A percentile compares a stretch with the other conserved stretches of the same genome.
These are phyloP conservation scores for Coffea humblotiana DNA, from an alignment of 305 asterid species.

Conservation along the genomic window DNA sequence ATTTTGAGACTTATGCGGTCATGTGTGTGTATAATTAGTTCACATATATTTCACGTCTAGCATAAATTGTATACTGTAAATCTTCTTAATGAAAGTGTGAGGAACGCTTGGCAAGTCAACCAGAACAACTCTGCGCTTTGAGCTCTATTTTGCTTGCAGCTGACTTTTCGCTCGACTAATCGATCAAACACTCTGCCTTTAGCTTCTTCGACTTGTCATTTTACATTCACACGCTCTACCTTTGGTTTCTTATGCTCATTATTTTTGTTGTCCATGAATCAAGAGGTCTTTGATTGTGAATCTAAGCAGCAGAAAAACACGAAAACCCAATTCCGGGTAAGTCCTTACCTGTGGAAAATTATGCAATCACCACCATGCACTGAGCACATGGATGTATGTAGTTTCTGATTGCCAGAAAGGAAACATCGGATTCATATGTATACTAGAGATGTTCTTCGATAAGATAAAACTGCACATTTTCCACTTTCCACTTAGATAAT, in stretches of 20 bases:
- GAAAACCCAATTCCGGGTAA: neutral
- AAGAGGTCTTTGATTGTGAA: too few species aligned
- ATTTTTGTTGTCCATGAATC: too few species aligned
- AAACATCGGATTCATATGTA: neutral
- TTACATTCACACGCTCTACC: too few species aligned
- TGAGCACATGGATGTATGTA: neutral
- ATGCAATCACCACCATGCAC: neutral
- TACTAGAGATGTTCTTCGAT: neutral
- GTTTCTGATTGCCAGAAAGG: neutral
- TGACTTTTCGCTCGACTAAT: too few species aligned
- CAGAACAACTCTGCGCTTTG: neutral
- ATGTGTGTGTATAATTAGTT: neutral
- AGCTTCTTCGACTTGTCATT: too few species aligned
- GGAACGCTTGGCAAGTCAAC: neutral
- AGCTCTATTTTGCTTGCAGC: neutral
- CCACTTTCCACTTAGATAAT: neutral
- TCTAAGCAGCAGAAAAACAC: too few species aligned
- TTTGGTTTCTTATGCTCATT: too few species aligned
- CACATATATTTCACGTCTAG: neutral
- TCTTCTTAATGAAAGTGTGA: neutral
- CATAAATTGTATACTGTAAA: conserved; percentile 8
- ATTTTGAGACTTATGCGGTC: neutral
- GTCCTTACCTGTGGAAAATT: neutral
- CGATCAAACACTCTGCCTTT: too few species aligned
- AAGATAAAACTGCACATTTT: neutral